Conservation (phyloP, 441 rosid species). For the Adansonia grandidieri region DNA sequence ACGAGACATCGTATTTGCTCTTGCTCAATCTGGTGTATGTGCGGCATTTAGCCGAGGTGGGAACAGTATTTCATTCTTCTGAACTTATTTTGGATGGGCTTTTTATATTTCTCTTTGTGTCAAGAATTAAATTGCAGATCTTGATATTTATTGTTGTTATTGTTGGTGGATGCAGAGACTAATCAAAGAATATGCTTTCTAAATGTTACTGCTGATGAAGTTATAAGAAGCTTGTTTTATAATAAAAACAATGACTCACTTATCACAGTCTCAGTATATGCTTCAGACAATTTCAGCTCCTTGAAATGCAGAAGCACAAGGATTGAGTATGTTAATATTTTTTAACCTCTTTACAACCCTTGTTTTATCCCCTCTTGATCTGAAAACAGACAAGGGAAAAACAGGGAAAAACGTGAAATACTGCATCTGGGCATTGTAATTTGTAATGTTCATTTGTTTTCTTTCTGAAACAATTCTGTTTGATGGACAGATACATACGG, state of each 20-base stretch:
- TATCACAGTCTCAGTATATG: slow-evolving; percentile 55
- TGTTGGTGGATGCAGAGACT: slow-evolving; percentile 44
- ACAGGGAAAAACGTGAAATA: background rate
- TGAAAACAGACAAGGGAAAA: background rate
- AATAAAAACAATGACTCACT: slow-evolving; percentile 61
- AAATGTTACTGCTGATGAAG: slow-evolving; percentile 55
- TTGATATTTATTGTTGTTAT: slow-evolving; percentile 1
- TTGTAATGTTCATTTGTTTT: background rate
- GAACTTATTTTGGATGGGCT: background rate
- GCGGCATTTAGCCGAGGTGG: slow-evolving; percentile 92
- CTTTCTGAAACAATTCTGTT: slow-evolving; percentile 17
- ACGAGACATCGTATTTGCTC: slow-evolving; percentile 91
- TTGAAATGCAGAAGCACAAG: slow-evolving; percentile 58
- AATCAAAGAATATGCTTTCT: slow-evolving; percentile 56
- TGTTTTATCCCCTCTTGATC: background rate
- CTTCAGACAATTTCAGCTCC: slow-evolving; percentile 55
- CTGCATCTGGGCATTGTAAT: background rate
- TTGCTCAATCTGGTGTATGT: slow-evolving; percentile 93
- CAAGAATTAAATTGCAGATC: background rate
- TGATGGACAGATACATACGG: slow-evolving; percentile 49
- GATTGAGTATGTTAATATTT: slow-evolving; percentile 43
- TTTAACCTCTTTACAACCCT: background rate
- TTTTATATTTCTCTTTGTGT: background rate
- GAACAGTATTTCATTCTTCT: background rate
- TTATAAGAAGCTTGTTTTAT: slow-evolving; percentile 54